A percentile compares a stretch with the other conserved stretches of the same genome.
These are phyloP conservation scores for Aspergillus eucalypticola DNA, from an alignment of 2,329 filamentous ascomycete genomes.

Conservation along the genomic window DNA sequence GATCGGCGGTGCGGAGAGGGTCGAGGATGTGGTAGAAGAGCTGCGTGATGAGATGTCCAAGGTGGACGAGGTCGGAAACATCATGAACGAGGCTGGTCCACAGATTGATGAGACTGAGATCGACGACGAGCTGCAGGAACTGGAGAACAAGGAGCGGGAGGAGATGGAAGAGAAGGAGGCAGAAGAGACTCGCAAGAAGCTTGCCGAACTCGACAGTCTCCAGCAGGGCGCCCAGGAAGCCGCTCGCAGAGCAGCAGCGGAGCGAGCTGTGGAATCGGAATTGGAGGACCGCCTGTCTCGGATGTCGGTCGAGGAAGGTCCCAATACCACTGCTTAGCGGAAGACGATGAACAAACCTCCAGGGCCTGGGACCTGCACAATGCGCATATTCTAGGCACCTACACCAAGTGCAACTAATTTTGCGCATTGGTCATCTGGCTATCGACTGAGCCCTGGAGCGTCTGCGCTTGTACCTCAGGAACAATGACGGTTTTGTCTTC, in stretches of 20 bases:
- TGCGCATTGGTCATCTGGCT: slow-evolving; percentile 8
- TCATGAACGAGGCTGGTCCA: slow-evolving; percentile 66
- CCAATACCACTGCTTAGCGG: slow-evolving; percentile 26
- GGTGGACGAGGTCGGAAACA: slow-evolving; percentile 77
- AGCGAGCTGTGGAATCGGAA: slow-evolving; percentile 31
- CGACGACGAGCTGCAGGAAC: slow-evolving; percentile 78
- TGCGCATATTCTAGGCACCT: background rate
- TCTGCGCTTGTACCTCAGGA: slow-evolving; percentile 7
- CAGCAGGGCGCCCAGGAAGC: slow-evolving; percentile 46
- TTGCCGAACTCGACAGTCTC: slow-evolving; percentile 51
- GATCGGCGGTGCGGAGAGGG: slow-evolving; percentile 73
- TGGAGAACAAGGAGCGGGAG: slow-evolving; percentile 63
- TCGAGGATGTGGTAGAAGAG: slow-evolving; percentile 73
- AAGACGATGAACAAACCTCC: background rate
- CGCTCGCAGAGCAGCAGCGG: slow-evolving; percentile 31
- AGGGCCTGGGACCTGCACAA: background rate
- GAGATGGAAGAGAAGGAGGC: slow-evolving; percentile 53
- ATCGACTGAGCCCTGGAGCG: slow-evolving; percentile 10
- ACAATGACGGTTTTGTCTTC: slow-evolving; percentile 4
- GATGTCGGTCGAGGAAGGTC: slow-evolving; percentile 43
- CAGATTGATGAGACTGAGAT: slow-evolving; percentile 77
- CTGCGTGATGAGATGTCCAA: slow-evolving; percentile 77
- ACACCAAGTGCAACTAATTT: slow-evolving; percentile 1
- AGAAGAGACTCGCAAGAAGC: slow-evolving; percentile 47
- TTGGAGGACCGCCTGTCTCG: slow-evolving; percentile 43